Conservation (phyloP, 768 basidiomycete genomes). For the Pleurotus tuber-regium region DNA sequence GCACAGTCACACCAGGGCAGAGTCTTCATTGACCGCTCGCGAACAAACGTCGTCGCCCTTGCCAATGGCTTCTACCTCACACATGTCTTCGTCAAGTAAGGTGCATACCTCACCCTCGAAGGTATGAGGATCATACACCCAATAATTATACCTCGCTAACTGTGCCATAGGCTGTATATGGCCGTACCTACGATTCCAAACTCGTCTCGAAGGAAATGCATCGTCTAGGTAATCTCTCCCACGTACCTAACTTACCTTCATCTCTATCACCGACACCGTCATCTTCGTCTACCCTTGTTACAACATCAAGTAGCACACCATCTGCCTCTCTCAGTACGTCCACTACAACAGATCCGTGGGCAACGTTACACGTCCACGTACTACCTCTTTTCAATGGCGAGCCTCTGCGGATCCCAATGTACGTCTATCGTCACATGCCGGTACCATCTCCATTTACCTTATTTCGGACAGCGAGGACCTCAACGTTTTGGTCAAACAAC, state of each 20-base stretch:
- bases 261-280: slow-evolving; percentile 53
- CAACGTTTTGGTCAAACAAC: slow-evolving; percentile 75
- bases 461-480: slow-evolving; percentile 71
- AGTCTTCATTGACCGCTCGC: slow-evolving; percentile 24
- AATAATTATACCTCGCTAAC: slow-evolving; percentile 14
- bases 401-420: slow-evolving; percentile 82
- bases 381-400: slow-evolving; percentile 92
- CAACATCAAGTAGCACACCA: slow-evolving; percentile 36
- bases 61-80: slow-evolving; percentile 34
- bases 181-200: slow-evolving; percentile 77
- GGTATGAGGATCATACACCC: slow-evolving; percentile 24
- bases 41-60: slow-evolving; percentile 21
- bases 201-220: slow-evolving; percentile 85
- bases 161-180: slow-evolving; percentile 45
- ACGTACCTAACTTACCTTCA: slow-evolving; percentile 33
- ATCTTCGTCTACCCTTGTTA: slow-evolving; percentile 45
- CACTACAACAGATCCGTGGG: slow-evolving; percentile 72
- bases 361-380: slow-evolving; percentile 79
- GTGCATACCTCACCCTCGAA: slow-evolving; percentile 53
- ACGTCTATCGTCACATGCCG: slow-evolving; percentile 21
- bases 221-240: slow-evolving; percentile 63
- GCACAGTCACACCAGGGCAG: slow-evolving; percentile 35
- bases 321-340: slow-evolving; percentile 38
- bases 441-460: background rate
- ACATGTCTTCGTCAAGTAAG: slow-evolving; percentile 21